Evolutionary conservation across 1,139 yeast species (phyloP).

Genomic region (Pichia norvegensis): DNA sequence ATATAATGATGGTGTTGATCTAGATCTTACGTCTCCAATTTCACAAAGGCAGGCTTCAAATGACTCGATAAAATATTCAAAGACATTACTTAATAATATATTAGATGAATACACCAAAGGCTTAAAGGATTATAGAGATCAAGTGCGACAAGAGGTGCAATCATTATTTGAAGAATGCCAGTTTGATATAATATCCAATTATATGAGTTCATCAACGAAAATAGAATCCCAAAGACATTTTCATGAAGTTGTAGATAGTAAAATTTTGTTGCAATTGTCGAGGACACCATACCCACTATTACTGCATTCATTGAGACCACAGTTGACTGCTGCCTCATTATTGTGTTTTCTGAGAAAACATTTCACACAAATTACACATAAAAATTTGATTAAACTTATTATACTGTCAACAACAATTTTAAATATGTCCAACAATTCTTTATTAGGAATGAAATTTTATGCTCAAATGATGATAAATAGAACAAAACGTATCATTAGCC

Average conservation of each 20-base stretch:
- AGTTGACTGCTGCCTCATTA: conserved; percentile 16
- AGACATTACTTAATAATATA: not conserved
- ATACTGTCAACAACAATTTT: conserved; percentile 6
- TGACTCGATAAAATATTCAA: not conserved
- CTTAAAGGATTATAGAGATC: not conserved
- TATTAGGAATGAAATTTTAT: conserved; percentile 7
- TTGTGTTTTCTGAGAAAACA: conserved; percentile 14
- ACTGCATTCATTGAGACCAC: conserved; percentile 20
- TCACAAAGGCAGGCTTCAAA: too few species aligned
- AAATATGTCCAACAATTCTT: conserved; percentile 9
- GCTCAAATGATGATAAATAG: conserved; percentile 8
- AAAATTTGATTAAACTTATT: not conserved
- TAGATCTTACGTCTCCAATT: too few species aligned
- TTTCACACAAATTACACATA: not conserved
- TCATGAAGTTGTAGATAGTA: not conserved
- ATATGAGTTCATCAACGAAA: conserved; percentile 7
- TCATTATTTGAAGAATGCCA: conserved; percentile 22
- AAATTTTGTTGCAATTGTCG: conserved; percentile 13
- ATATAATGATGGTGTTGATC: too few species aligned
- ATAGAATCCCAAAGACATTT: not conserved
- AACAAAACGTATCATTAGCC: conserved; percentile 4
- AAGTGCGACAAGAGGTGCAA: conserved; percentile 5
- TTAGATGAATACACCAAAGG: conserved; percentile 1
- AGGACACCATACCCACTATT: conserved; percentile 17
- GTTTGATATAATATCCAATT: conserved; percentile 23